Evolutionary conservation across 805 yeast genomes (phyloP).

Genomic region (Candida adriatica): DNA sequence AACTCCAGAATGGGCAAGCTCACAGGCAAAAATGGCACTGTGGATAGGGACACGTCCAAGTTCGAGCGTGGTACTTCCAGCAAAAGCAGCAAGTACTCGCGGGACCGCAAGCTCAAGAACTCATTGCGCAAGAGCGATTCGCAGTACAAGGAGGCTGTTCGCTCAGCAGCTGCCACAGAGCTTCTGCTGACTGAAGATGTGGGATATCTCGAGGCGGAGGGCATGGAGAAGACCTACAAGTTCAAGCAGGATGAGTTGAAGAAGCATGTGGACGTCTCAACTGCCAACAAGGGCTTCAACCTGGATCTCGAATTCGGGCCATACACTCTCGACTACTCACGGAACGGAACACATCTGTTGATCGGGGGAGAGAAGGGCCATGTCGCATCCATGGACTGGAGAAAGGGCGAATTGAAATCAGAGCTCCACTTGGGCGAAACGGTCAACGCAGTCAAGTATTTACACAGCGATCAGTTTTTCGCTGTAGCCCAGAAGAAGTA

Average conservation of each 20-base stretch:
- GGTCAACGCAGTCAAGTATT: slow-evolving; percentile 79
- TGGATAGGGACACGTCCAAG: slow-evolving; percentile 24
- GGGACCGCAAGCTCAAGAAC: slow-evolving; percentile 56
- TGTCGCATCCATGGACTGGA: slow-evolving; percentile 94
- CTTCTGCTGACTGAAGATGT: slow-evolving; percentile 74
- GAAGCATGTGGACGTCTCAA: slow-evolving; percentile 66
- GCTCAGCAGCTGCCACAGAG: slow-evolving; percentile 81
- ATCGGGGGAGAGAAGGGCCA: slow-evolving; percentile 92
- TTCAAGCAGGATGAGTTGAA: slow-evolving; percentile 75
- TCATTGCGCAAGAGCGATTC: slow-evolving; percentile 62
- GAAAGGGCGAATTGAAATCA: slow-evolving; percentile 71
- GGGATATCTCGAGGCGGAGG: slow-evolving; percentile 86
- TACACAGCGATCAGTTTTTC: slow-evolving; percentile 88
- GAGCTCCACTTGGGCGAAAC: slow-evolving; percentile 87
- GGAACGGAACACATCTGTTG: slow-evolving; percentile 81
- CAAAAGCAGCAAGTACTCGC: slow-evolving; percentile 30
- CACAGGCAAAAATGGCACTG: slow-evolving; percentile 21
- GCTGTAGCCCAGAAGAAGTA: slow-evolving; percentile 97
- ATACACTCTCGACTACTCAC: slow-evolving; percentile 69
- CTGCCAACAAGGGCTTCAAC: slow-evolving; percentile 70
- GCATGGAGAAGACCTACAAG: slow-evolving; percentile 89
- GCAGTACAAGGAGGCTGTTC: slow-evolving; percentile 71
- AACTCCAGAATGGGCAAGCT: slow-evolving; percentile 21
- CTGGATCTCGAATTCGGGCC: slow-evolving; percentile 83
- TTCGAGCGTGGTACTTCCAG: slow-evolving; percentile 25